Conservation (phyloP, 805 yeast species). For the Komagataella mondaviorum region DNA sequence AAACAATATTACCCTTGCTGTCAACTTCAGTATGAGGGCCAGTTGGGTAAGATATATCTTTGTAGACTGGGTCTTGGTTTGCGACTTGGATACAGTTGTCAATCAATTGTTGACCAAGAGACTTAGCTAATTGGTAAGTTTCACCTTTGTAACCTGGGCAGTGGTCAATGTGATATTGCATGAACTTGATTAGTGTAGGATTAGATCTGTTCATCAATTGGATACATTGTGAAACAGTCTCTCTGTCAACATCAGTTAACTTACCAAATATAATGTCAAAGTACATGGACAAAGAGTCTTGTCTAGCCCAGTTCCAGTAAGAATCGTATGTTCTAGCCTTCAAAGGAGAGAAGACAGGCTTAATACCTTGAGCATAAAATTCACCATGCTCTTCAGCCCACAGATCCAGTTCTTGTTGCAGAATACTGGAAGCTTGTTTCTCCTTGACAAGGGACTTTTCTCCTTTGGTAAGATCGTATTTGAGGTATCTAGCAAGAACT, state of each 20-base stretch:
- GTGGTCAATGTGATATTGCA: conserved; percentile 88
- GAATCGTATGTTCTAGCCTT: conserved; percentile 96
- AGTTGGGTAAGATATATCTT: conserved; percentile 88
- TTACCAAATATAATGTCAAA: conserved; percentile 94
- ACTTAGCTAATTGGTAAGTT: conserved; percentile 83
- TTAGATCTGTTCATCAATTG: conserved; percentile 96
- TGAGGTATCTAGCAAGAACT: conserved; percentile 88
- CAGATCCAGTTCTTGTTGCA: conserved; percentile 85
- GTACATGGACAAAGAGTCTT: conserved; percentile 86
- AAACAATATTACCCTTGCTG: conserved; percentile 74
- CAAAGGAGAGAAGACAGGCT: conserved; percentile 79
- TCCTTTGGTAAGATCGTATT: conserved; percentile 83
- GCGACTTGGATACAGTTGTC: conserved; percentile 88
- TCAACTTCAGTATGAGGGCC: conserved; percentile 90
- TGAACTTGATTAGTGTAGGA: conserved; percentile 85
- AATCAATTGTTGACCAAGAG: conserved; percentile 83
- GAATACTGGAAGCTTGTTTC: conserved; percentile 69
- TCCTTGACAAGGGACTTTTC: conserved; percentile 74
- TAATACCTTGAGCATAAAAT: conserved; percentile 81
- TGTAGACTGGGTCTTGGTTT: conserved; percentile 78
- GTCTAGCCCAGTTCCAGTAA: conserved; percentile 99
- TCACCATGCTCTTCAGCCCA: conserved; percentile 91
- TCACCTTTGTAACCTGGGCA: conserved; percentile 81
- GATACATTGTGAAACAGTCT: conserved; percentile 91
- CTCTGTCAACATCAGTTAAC: conserved; percentile 82